Evolutionary conservation across 163 green algal genomes (phyloP).

Genomic region (Trebouxiophyceae sp.): DNA sequence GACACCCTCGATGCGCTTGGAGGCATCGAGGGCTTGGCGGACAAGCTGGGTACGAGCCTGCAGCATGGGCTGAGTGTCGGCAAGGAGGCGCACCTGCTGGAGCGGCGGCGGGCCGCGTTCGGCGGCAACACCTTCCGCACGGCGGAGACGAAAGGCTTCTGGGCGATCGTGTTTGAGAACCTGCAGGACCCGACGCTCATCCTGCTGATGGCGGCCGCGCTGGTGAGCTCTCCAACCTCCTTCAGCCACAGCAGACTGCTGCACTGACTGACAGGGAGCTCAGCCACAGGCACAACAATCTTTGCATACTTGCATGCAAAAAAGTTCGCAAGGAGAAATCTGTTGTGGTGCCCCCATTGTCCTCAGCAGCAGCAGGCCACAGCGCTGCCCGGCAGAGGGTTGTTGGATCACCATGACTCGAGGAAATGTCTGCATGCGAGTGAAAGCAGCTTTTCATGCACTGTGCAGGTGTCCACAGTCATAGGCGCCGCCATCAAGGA

Average conservation of each 20-base stretch:
- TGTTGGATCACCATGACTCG: no score
- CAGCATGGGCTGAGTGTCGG: constrained; percentile 37
- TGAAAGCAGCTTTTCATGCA: no score
- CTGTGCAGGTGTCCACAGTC: constrained; percentile 66
- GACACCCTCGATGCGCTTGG: constrained; percentile 38
- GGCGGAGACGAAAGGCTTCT: constrained; percentile 71
- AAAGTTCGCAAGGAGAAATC: background rate
- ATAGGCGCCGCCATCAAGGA: constrained; percentile 68
- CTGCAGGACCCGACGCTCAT: constrained; percentile 88
- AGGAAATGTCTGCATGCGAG: no score
- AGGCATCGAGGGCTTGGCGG: constrained; percentile 48
- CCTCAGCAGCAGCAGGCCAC: no score
- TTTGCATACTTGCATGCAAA: background rate
- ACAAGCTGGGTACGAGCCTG: constrained; percentile 35
- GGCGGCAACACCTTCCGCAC: constrained; percentile 68
- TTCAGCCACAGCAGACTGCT: no score
- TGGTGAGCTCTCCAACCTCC: no score
- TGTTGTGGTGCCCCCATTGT: no score
- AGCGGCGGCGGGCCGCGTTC: constrained; percentile 44
- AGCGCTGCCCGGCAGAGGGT: no score
- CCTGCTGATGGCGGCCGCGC: constrained; percentile 79
- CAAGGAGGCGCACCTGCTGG: constrained; percentile 16
- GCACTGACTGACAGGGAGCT: no score
- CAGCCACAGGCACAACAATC: background rate
- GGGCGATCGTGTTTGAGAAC: constrained; percentile 60